These are phyloP conservation scores for Gaultheria prostrata DNA, from an alignment of 148 eudicot genomes.

Conservation along the genomic window DNA sequence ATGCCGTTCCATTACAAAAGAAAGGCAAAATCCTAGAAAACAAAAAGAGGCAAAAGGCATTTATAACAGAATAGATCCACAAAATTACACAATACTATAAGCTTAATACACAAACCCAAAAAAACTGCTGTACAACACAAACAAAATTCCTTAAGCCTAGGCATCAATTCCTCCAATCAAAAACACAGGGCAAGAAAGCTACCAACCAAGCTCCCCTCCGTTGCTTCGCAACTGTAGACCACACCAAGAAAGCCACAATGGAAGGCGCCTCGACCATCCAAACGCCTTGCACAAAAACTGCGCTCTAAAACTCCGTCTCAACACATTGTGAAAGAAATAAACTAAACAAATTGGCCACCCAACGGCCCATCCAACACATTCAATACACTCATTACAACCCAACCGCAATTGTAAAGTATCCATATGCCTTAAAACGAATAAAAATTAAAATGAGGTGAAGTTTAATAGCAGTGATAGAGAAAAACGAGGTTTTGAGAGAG, in stretches of 20 bases:
- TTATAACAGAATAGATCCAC: no score
- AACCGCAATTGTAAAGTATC: not conserved
- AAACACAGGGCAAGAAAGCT: not conserved
- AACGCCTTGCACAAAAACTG: not conserved
- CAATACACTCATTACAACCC: not conserved
- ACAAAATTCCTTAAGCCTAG: not conserved
- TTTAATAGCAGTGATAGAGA: not conserved
- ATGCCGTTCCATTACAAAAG: not conserved
- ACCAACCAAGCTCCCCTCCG: not conserved
- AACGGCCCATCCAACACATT: not conserved
- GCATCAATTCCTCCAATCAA: not conserved
- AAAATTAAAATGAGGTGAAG: not conserved
- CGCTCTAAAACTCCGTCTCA: not conserved
- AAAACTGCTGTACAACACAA: not conserved
- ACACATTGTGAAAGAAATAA: not conserved
- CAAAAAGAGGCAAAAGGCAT: not conserved
- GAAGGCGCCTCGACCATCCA: not conserved
- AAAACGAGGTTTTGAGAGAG: not conserved
- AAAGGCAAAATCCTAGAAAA: not conserved
- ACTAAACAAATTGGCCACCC: not conserved
- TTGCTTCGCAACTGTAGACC: not conserved
- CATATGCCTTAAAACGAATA: not conserved
- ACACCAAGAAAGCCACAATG: not conserved
- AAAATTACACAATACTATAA: no score
- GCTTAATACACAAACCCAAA: not conserved